phyloP scores from a whole-genome alignment of 2,329 filamentous ascomycete genomes.

The Phaeosphaeriaceae sp. region DNA sequence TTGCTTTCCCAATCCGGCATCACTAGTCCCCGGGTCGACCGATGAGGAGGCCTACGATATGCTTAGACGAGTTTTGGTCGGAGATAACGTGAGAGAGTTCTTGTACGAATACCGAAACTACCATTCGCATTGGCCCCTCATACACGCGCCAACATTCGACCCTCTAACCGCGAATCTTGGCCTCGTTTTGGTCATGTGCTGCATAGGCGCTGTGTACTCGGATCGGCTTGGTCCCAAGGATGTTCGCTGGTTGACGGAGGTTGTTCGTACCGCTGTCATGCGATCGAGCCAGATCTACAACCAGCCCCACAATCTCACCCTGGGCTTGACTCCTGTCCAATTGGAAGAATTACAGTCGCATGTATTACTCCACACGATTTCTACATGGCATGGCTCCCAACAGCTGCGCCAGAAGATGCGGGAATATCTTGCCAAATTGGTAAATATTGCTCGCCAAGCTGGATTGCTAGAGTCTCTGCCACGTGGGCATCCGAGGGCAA shows the following conservation, averaged over 20 bases:
- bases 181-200: constrained; percentile 72
- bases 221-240: constrained; percentile 64
- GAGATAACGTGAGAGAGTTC: constrained; percentile 73
- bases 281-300: constrained; percentile 61
- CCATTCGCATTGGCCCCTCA: constrained; percentile 74
- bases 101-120: constrained; percentile 75
- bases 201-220: constrained; percentile 77
- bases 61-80: constrained; percentile 64
- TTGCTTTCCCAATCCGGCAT: constrained; percentile 57
- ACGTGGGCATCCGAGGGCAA: constrained; percentile 57
- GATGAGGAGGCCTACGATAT: constrained; percentile 59
- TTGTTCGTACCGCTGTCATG: constrained; percentile 65
- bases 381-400: constrained; percentile 73
- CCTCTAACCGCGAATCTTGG: constrained; percentile 70
- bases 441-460: constrained; percentile 62
- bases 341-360: constrained; percentile 73
- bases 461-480: constrained; percentile 63
- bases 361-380: constrained; percentile 65
- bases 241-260: constrained; percentile 72
- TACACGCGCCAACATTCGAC: constrained; percentile 75
- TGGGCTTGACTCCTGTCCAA: constrained; percentile 42
- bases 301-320: constrained; percentile 27
- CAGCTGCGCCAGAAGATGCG: constrained; percentile 69
- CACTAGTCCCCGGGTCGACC: constrained; percentile 26
- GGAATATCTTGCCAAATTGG: constrained; percentile 64